A percentile compares a stretch with the other conserved stretches of the same genome.
These are phyloP conservation scores for Fusarium devonianum DNA, from an alignment of 2,329 filamentous ascomycete genomes.

Conservation along the genomic window DNA sequence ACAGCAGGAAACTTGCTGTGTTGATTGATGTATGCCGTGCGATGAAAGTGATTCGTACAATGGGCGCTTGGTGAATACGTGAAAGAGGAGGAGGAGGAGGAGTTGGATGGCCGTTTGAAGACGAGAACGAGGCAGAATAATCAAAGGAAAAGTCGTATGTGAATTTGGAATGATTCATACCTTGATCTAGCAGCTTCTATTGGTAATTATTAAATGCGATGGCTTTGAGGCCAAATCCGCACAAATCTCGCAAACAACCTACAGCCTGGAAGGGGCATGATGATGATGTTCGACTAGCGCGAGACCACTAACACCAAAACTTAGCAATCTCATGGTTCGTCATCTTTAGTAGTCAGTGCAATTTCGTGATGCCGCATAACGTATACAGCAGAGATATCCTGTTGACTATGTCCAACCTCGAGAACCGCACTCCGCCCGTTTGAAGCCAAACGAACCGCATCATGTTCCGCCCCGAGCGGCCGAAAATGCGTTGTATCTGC, in stretches of 20 bases:
- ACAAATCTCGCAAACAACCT: conserved; percentile 50
- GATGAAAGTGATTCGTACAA: conserved; percentile 1
- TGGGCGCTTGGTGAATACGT: conserved; percentile 10
- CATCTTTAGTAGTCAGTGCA: neutral
- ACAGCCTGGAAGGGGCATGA: conserved; percentile 25
- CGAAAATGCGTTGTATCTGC: conserved; percentile 6
- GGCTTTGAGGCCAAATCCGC: conserved; percentile 42
- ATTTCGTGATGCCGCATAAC: too few relatives aligned
- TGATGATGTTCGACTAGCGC: conserved; percentile 26
- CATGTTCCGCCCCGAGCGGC: too few relatives aligned
- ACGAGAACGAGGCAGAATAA: neutral
- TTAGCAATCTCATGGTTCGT: neutral
- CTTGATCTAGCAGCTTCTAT: conserved; percentile 15
- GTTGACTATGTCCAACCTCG: too few relatives aligned
- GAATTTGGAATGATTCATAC: conserved; percentile 9
- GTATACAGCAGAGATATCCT: too few relatives aligned
- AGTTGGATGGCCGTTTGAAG: neutral
- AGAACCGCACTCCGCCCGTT: neutral
- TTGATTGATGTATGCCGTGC: conserved; percentile 1
- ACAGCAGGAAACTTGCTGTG: neutral
- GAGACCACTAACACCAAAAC: neutral
- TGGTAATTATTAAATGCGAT: conserved; percentile 25
- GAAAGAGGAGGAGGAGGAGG: neutral
- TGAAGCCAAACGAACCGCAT: neutral
- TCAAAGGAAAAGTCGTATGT: neutral